Percentiles rank a stretch among this genome's conserved stretches.
Evolutionary conservation across 495 filamentous ascomycete genomes (phyloP).

Genomic region (Durotheca rogersii): DNA sequence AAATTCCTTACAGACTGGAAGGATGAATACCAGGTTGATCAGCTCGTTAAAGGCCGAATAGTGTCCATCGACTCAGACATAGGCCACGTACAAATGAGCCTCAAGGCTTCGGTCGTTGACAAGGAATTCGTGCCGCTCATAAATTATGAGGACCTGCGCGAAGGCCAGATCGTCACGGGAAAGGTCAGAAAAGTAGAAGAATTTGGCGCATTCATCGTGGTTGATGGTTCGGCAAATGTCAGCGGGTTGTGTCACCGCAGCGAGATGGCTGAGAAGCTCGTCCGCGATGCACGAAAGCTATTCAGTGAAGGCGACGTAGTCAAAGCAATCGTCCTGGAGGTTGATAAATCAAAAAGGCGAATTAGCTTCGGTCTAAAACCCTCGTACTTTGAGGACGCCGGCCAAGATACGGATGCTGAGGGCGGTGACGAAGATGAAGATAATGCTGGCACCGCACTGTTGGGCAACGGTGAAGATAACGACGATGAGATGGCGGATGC

Average conservation of each 20-base stretch:
- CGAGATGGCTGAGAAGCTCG: conserved; percentile 79
- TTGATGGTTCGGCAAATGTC: conserved; percentile 80
- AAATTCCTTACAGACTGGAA: conserved; percentile 95
- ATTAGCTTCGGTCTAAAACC: conserved; percentile 91
- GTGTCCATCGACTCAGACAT: conserved; percentile 61
- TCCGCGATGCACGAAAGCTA: conserved; percentile 76
- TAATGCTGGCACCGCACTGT: conserved; percentile 48
- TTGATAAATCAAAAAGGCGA: conserved; percentile 69
- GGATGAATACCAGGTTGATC: conserved; percentile 76
- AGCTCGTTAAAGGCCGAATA: conserved; percentile 86
- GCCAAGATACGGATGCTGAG: conserved; percentile 53
- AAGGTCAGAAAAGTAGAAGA: conserved; percentile 91
- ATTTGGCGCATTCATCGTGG: conserved; percentile 88
- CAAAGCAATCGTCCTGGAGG: conserved; percentile 80
- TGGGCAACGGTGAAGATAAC: conserved; percentile 46
- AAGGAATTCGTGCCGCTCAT: conserved; percentile 70
- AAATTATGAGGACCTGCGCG: conserved; percentile 68
- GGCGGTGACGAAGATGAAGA: conserved; percentile 48
- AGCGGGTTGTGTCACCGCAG: conserved; percentile 90
- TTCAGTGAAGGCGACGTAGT: conserved; percentile 87
- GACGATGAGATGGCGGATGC: conserved; percentile 50
- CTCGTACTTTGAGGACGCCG: conserved; percentile 75
- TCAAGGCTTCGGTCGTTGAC: conserved; percentile 82
- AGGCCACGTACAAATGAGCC: conserved; percentile 77
- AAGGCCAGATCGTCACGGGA: conserved; percentile 79